Evolutionary conservation across 306 rosid species (phyloP).

Genomic region (Dalbergia oliveri): DNA sequence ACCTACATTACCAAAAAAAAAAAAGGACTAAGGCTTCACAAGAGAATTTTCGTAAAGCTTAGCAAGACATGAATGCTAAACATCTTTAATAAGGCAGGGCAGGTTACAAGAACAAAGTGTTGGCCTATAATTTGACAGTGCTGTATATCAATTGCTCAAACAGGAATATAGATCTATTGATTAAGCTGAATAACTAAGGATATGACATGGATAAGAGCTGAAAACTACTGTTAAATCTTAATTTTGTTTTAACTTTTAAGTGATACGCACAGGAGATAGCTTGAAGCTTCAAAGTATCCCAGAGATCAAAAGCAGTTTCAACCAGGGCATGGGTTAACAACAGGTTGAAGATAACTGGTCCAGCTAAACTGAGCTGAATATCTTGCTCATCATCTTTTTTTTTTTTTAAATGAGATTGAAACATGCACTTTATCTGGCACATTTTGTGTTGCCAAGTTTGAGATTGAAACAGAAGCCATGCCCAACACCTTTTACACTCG

Average conservation of each 20-base stretch:
- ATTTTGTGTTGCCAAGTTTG: not conserved
- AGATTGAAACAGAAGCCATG: not conserved
- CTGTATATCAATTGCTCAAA: not conserved
- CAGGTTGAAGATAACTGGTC: too few species aligned
- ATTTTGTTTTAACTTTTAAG: not conserved
- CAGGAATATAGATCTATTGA: not conserved
- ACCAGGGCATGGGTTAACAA: too few species aligned
- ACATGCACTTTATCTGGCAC: not conserved
- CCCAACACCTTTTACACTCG: not conserved
- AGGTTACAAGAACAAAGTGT: conserved; percentile 6
- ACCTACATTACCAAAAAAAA: not conserved
- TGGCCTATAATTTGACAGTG: not conserved
- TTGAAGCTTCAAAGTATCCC: not conserved
- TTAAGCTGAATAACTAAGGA: not conserved
- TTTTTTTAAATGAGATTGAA: not conserved
- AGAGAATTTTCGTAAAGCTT: conserved; percentile 1
- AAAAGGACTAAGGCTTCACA: not conserved
- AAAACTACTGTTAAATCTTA: conserved; percentile 1
- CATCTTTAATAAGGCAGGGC: not conserved
- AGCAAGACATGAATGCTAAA: conserved; percentile 16
- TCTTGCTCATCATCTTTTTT: not conserved
- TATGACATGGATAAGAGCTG: not conserved
- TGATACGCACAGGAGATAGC: not conserved
- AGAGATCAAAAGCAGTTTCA: too few species aligned
- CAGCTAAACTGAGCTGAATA: not conserved